Conservation (phyloP, 2,329 filamentous ascomycete genomes). For the Fonsecaea pugnacius region DNA sequence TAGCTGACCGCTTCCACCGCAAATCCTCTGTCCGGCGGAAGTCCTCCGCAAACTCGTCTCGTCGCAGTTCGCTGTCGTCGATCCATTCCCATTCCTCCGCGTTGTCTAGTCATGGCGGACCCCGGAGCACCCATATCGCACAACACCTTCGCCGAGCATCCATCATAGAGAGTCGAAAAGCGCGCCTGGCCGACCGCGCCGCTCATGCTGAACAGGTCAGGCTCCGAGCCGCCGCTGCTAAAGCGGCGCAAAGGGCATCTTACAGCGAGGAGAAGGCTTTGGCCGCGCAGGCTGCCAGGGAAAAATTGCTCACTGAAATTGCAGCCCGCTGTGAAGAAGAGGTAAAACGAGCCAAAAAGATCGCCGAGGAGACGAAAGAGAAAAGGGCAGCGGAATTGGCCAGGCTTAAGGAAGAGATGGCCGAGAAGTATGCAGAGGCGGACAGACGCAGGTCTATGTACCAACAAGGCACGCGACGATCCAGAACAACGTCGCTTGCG, state of each 20-base stretch:
- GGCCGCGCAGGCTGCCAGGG: slow-evolving; percentile 66
- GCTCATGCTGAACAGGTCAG: slow-evolving; percentile 70
- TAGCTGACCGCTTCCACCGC: slow-evolving; percentile 66
- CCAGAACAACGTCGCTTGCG: slow-evolving; percentile 58
- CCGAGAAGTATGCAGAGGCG: slow-evolving; percentile 67
- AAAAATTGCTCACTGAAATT: slow-evolving; percentile 67
- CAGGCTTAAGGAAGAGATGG: slow-evolving; percentile 64
- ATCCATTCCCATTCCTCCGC: slow-evolving; percentile 63
- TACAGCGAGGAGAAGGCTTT: slow-evolving; percentile 66
- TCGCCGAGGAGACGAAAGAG: slow-evolving; percentile 69
- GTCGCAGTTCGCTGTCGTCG: slow-evolving; percentile 68
- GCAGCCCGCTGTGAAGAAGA: slow-evolving; percentile 69
- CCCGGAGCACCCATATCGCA: slow-evolving; percentile 64
- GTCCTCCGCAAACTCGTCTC: slow-evolving; percentile 66
- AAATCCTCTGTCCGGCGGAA: slow-evolving; percentile 59
- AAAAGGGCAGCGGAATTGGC: slow-evolving; percentile 66
- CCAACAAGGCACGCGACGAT: slow-evolving; percentile 54
- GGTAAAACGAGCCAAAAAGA: slow-evolving; percentile 67
- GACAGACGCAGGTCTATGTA: slow-evolving; percentile 60
- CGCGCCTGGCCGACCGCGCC: slow-evolving; percentile 66
- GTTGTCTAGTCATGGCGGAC: slow-evolving; percentile 53
- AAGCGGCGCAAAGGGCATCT: slow-evolving; percentile 60
- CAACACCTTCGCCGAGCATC: slow-evolving; percentile 69
- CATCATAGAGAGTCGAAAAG: slow-evolving; percentile 68
- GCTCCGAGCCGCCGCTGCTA: slow-evolving; percentile 64